Base-by-base conservation (phyloP, 192 early-diverging fungal genomes). In the Rhizophagus prolifer region DNA sequence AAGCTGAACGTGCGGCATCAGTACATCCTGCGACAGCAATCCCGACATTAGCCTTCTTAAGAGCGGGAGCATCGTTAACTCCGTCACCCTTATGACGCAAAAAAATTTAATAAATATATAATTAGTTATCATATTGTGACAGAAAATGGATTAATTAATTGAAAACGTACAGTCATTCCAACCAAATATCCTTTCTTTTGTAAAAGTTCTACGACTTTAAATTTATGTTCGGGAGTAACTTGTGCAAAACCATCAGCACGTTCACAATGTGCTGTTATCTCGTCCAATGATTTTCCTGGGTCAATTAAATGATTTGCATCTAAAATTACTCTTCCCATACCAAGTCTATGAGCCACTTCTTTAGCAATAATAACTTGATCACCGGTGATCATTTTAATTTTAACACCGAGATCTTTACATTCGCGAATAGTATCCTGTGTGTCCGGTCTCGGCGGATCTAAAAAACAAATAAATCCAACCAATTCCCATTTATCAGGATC, bases 201-300 rank as follows among this genome's bases (percentile, higher is more conserved):
- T 36, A 98, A 83, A 58, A 97, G 81, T 85, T 98, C 95, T 38
- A 98, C 96, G n/a, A 98, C 95, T 36, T 90, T 88, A 86, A 94
- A 96, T 85, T 98, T 98, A 93, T 98, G 95, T 83, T 98, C 96
- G 63, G 96, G 96, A 84, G 95, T 96, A 41, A 98, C 96, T 81
- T 97, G 94, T 16, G 95, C 96, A 84, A 98, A 98, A 69, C 96
- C 96, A 84, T 98, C 96, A 19, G 94, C 93, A 70, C 94, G 92
- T 62, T 90, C 85, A 76, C 91, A 91, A 80, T 94, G 92, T 81
- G 94, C 90, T 60, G 92, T 94, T n/a, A 96, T 84, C 79, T 92
- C 91, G 67, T 92, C 92, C 78, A 97, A 95, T 41, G 85, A 85
- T 66, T 88, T 89, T 70, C 85, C 83, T 19, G 91, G 85, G 78